Conservation (phyloP, 2,329 filamentous ascomycete genomes). For the Microdochium paspali region DNA sequence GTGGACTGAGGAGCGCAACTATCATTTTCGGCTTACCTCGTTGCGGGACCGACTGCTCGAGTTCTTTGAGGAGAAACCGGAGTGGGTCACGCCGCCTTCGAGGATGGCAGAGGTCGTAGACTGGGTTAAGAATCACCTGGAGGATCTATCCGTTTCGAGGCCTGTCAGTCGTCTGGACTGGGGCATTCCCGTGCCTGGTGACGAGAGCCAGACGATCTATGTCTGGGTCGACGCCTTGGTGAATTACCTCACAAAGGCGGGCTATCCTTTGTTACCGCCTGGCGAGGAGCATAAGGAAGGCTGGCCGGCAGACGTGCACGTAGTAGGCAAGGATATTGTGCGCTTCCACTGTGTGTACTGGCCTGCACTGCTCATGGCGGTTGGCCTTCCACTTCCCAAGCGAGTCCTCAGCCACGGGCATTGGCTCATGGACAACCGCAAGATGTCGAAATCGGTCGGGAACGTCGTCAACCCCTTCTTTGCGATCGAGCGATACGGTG, state of each 20-base stretch:
- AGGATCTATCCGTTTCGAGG: conserved; percentile 83
- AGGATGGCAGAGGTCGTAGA: conserved; percentile 72
- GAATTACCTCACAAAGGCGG: conserved; percentile 84
- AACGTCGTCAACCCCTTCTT: conserved; percentile 94
- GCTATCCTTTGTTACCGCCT: conserved; percentile 68
- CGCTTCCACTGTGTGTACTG: conserved; percentile 97
- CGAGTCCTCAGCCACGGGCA: conserved; percentile 83
- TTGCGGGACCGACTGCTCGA: conserved; percentile 70
- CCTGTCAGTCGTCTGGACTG: conserved; percentile 70
- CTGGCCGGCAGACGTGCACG: conserved; percentile 88
- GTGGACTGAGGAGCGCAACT: conserved; percentile 88
- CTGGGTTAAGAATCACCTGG: conserved; percentile 67
- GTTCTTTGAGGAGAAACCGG: conserved; percentile 69
- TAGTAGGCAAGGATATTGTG: conserved; percentile 94
- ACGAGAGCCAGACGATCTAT: conserved; percentile 83
- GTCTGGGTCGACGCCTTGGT: conserved; percentile 96
- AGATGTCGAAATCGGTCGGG: conserved; percentile 94
- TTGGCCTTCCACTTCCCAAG: conserved; percentile 69
- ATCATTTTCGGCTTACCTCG: conserved; percentile 84
- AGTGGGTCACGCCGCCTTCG: conserved; percentile 63
- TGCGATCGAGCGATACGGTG: conserved; percentile 78
- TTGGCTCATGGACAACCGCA: conserved; percentile 84
- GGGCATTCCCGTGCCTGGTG: conserved; percentile 84
- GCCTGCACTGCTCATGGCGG: conserved; percentile 89
- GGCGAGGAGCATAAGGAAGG: conserved; percentile 51